Evolutionary conservation across 768 basidiomycete species (phyloP).

Genomic region (Rhizopogon salebrosus): DNA sequence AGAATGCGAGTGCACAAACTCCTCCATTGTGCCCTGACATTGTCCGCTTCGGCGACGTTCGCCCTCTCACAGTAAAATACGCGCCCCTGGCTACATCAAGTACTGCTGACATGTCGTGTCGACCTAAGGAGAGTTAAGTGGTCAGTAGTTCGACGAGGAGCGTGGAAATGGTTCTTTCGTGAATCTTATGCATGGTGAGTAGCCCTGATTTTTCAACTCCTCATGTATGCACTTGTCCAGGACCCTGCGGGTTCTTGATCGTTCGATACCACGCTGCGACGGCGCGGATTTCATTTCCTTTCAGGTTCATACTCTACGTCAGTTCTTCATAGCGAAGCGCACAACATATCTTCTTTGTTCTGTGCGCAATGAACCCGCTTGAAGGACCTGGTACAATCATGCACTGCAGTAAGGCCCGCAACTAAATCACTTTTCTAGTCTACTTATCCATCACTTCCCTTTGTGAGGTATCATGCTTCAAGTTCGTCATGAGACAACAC

Average conservation of each 20-base stretch:
- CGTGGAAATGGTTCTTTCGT: neutral
- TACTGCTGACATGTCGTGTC: neutral
- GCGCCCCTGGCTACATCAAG: neutral
- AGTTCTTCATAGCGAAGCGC: neutral
- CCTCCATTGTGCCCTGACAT: slow-evolving; percentile 18
- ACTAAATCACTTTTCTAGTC: neutral
- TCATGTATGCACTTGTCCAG: neutral
- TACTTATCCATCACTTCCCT: slow-evolving; percentile 10
- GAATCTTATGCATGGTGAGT: neutral
- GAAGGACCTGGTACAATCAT: neutral
- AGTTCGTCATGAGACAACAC: no score
- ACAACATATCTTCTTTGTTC: neutral
- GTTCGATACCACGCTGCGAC: neutral
- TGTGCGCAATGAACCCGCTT: neutral
- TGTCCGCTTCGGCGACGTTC: no score
- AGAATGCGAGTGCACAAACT: slow-evolving; percentile 23
- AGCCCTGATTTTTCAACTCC: neutral
- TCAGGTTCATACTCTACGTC: neutral
- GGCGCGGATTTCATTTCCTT: neutral
- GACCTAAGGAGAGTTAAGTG: neutral
- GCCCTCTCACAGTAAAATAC: neutral
- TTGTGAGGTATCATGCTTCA: no score
- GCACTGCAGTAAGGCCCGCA: neutral
- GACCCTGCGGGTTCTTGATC: neutral
- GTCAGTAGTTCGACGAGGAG: neutral